A percentile compares a stretch with the other conserved stretches of the same genome.
Conservation (phyloP, 2,329 filamentous ascomycete species). For the Thelonectria rubi region DNA sequence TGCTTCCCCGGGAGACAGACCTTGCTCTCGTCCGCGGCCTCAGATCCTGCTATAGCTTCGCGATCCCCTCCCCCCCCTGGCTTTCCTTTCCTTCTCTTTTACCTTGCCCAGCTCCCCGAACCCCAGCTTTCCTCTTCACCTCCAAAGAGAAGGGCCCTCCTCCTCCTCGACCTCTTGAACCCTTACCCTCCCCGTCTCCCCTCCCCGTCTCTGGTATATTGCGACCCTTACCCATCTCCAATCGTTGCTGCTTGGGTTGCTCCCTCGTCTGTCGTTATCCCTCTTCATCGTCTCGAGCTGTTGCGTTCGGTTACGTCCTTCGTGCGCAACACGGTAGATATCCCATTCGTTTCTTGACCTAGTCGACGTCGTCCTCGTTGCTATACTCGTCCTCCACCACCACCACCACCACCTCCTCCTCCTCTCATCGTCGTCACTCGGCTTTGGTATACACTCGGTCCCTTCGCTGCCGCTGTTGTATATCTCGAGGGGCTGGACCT, state of each 20-base stretch:
- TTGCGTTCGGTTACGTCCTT: conserved; percentile 16
- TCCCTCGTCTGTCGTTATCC: conserved; percentile 27
- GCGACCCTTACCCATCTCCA: conserved; percentile 23
- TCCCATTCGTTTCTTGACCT: conserved; percentile 3
- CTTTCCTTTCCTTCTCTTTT: neutral
- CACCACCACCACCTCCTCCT: too few species aligned
- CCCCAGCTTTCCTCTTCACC: neutral
- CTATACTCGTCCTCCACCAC: neutral
- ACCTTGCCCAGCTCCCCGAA: neutral
- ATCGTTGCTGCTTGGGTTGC: neutral
- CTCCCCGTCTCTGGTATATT: conserved; percentile 9
- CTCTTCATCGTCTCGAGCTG: conserved; percentile 13
- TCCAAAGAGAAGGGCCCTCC: neutral
- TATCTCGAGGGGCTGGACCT: conserved; percentile 13
- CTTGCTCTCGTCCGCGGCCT: neutral
- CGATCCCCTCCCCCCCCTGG: conserved; percentile 30
- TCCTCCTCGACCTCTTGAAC: neutral
- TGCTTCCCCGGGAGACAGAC: neutral
- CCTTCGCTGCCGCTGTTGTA: conserved; percentile 6
- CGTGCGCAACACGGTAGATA: conserved; percentile 6
- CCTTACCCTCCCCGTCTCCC: neutral
- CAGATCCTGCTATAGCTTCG: conserved; percentile 40
- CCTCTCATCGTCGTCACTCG: neutral
- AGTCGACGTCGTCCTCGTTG: neutral
- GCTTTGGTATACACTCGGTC: conserved; percentile 10